These are phyloP conservation scores for Penicillium macrosclerotiorum DNA, from an alignment of 495 filamentous ascomycete species.

Conservation along the genomic window DNA sequence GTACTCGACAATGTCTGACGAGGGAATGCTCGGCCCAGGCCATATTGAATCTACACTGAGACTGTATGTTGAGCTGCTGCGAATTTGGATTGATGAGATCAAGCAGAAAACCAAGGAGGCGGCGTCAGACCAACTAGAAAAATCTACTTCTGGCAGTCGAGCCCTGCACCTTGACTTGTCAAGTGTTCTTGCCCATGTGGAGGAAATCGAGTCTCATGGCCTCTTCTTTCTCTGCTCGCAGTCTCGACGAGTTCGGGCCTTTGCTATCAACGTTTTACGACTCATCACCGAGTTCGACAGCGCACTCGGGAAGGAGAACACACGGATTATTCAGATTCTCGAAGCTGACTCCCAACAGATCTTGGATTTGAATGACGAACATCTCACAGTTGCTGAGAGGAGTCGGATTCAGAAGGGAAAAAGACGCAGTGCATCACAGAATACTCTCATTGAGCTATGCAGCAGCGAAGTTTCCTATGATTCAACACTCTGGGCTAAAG, in stretches of 20 bases:
- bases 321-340: conserved; percentile 83
- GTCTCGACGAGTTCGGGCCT: conserved; percentile 80
- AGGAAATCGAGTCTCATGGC: conserved; percentile 95
- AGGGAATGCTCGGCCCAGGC: conserved; percentile 90
- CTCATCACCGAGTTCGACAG: conserved; percentile 93
- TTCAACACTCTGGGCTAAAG: conserved; percentile 92
- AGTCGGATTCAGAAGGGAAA: conserved; percentile 90
- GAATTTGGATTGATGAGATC: conserved; percentile 97
- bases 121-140: conserved; percentile 59
- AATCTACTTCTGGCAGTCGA: conserved; percentile 51
- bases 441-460: conserved; percentile 88
- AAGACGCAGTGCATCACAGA: conserved; percentile 76
- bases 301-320: conserved; percentile 76
- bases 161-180: conserved; percentile 81
- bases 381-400: conserved; percentile 85
- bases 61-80: conserved; percentile 88
- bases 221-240: conserved; percentile 98
- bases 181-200: conserved; percentile 83
- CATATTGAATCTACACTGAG: conserved; percentile 93
- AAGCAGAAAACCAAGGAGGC: conserved; percentile 78
- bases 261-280: conserved; percentile 87
- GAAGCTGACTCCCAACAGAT: conserved; percentile 86
- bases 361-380: conserved; percentile 89
- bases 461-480: conserved; percentile 95
- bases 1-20: conserved; percentile 96